phyloP scores from a whole-genome alignment of 1,139 yeast genomes.

The Suhomyces wounanorum region DNA sequence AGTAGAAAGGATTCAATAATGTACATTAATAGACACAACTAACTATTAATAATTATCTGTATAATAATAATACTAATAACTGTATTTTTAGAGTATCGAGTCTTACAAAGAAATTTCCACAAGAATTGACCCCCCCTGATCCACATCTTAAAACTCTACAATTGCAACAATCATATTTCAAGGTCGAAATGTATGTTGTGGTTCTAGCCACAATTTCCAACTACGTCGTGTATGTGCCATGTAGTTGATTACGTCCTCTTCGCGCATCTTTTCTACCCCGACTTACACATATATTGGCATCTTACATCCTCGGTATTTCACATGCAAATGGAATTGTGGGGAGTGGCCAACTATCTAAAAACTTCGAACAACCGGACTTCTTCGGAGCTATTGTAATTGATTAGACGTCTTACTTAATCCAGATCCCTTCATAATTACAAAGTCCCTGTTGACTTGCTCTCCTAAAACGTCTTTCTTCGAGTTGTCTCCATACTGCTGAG shows the following conservation, averaged over 20 bases:
- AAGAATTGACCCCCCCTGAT: too few species aligned
- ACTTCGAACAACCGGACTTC: neutral
- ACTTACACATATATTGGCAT: neutral
- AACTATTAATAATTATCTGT: too few species aligned
- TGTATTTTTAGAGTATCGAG: too few species aligned
- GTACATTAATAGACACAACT: too few species aligned
- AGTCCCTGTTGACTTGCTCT: neutral
- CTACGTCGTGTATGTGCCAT: neutral
- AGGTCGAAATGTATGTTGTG: too few species aligned
- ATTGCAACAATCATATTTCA: too few species aligned
- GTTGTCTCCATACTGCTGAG: neutral
- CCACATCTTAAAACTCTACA: too few species aligned
- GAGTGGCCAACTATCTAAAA: neutral
- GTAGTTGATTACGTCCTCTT: neutral
- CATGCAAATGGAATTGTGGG: constrained; percentile 2
- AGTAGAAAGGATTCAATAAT: too few species aligned
- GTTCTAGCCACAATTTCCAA: too few species aligned
- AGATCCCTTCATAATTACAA: neutral
- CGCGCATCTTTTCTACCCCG: neutral
- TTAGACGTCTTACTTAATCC: neutral
- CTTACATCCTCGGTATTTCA: constrained; percentile 3
- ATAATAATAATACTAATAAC: too few species aligned
- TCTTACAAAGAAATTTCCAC: too few species aligned
- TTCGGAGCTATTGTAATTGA: neutral
- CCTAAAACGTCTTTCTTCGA: neutral